A percentile compares a stretch with the other conserved stretches of the same genome.
phyloP scores from a whole-genome alignment of 345 rosid genomes.

The Viola odorata region DNA sequence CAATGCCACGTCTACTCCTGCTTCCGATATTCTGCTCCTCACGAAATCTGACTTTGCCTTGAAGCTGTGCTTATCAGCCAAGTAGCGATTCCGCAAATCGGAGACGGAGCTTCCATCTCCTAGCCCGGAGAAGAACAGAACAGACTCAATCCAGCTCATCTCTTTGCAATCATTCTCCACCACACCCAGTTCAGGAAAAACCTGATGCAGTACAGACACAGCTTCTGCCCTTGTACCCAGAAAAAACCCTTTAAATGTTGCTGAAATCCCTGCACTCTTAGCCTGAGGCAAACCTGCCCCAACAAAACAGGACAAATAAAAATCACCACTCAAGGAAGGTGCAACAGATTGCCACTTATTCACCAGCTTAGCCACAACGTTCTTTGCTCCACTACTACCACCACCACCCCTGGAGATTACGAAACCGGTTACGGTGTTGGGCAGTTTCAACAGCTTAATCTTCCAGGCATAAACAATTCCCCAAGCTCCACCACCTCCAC shows the following conservation, averaged over 20 bases:
- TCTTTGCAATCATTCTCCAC: constrained; percentile 16
- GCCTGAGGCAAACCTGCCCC: constrained; percentile 22
- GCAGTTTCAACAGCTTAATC: constrained; percentile 18
- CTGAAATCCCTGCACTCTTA: constrained; percentile 11
- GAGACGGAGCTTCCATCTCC: constrained; percentile 3
- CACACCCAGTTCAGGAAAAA: constrained; percentile 20
- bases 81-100: constrained; percentile 16
- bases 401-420: constrained; percentile 14
- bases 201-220: neutral
- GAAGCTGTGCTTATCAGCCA: constrained; percentile 13
- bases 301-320: constrained; percentile 22
- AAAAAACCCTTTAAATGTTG: constrained; percentile 26
- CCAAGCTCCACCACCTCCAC: constrained; percentile 25
- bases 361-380: constrained; percentile 13
- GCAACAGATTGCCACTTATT: constrained; percentile 23
- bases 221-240: constrained; percentile 15
- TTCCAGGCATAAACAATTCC: constrained; percentile 26
- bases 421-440: constrained; percentile 12
- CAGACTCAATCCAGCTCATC: constrained; percentile 28
- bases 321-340: constrained; percentile 10
- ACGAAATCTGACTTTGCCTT: constrained; percentile 26
- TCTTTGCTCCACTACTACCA: no score
- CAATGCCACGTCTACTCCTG: constrained; percentile 9
- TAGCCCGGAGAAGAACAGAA: constrained; percentile 21
- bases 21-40: constrained; percentile 8